Evolutionary conservation across 306 rosid genomes (phyloP), one percentile per base, ranked within the genome.

Genomic region (Prunus mume): DNA sequence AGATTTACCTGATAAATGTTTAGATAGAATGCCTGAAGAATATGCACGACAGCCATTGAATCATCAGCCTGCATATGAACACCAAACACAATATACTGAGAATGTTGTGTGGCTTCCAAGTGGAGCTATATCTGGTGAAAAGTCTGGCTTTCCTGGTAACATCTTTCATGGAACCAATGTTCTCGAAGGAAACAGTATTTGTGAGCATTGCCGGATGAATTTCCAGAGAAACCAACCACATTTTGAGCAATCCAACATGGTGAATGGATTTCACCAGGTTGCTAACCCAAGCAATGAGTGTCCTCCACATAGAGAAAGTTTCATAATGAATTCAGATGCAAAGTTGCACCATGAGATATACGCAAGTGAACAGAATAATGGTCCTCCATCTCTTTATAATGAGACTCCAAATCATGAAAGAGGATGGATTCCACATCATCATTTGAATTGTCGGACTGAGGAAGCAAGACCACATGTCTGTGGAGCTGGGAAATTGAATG

Each of bases 1-100:
- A 1, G 99, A 95, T 24, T 69, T 85, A 2, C 82, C 88, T 14
- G 96, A 93, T 74, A 91, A 86, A 77, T 65, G 86, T 83, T 78
- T 83, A 11, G 98, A 93, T 79, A 85, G 93, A 88, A 76, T 86
- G 90, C 76, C 92, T 1, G 99, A 96, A 54, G 99, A 96, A 68
- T 92, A 85, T 83, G 69, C 79, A 47, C 80, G 97, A 46, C 96
- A 84, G 66, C 93, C 87, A 18, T 79, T 78, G 64, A 87, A 75
- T 81, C 94, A 87, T 71, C 97, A 82, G 75, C 87, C 86, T 70
- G 72, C 78, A 50, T 91, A 85, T 64, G 98, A 96, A 28, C 96
- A 85, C 82, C 98, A 90, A 49, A 85, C 81, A 18, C 99, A 86
- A 17, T 90, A 86, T 91, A 74, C 96, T n/a, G 98, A 96, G 50